Base-by-base conservation (phyloP, 192 early-diverging fungal genomes). In the Backusella australiensis region DNA sequence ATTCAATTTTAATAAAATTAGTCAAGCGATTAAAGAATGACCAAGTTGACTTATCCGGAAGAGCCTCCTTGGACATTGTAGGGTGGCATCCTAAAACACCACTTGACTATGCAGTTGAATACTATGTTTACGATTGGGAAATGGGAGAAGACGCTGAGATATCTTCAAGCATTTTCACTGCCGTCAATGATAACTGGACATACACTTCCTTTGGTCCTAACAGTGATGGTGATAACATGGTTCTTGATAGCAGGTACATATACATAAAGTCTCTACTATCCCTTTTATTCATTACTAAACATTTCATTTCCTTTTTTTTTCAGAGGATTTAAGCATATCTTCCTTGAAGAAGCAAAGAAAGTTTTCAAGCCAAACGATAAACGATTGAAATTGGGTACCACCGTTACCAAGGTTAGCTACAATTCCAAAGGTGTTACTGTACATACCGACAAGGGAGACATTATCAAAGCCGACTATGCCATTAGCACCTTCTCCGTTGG, bases 401-500 rank as follows among this genome's bases (percentile, higher is more conserved):
- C 52, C 0, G 81, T 84, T 1, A 79, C 67, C 19, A 77, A 78
- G 26, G 59, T 84, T 32, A 74, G 67, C 17, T 80, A 79, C 14
- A 67, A 23, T 19, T 49, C 78, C 9, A 34, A 38, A 8, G 73
- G 70, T 11, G 83, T 84, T 8, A 81, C 71, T 9, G 53, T 84
- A 5, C 29, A 78, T 34, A 79, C 83, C 19, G 44, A 79, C 15
- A 42, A 74, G 7, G 78, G 77, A 3, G 59, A 72, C 29, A 82
- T 26, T 0, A 77, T 82, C 34, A 38, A 77, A 23, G 83, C 83
- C 15, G 83, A 84, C n/a, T 84, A 84, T 76, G 83, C 73, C 17
- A 79, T 84, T 38, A 39, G 59, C 14, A 84, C 83, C 3, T 82
- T 84, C 38, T 81, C 83, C 74, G 12, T 84, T 7, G 83, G 83